phyloP scores from a whole-genome alignment of 352 stramenopile species.

The Phytophthora agathidicida region DNA sequence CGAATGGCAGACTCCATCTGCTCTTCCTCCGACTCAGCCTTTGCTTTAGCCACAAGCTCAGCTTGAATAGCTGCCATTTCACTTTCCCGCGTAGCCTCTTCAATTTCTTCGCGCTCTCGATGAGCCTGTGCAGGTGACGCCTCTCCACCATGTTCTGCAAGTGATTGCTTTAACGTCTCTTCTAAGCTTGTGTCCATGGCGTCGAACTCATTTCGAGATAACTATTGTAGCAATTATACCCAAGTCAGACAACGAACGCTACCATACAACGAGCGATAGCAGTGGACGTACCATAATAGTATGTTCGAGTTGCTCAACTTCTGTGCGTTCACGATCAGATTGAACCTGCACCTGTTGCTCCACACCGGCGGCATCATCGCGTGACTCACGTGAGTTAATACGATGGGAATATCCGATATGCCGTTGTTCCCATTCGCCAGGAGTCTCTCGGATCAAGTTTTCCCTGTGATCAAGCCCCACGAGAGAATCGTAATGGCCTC shows the following conservation, averaged over 20 bases:
- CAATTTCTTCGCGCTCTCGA: constrained; percentile 50
- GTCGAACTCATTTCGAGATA: constrained; percentile 79
- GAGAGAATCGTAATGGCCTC: constrained; percentile 92
- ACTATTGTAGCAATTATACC: constrained; percentile 31
- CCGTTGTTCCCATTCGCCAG: constrained; percentile 70
- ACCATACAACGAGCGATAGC: neutral
- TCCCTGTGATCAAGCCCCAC: constrained; percentile 54
- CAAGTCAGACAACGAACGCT: neutral
- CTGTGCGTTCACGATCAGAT: constrained; percentile 55
- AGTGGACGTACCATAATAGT: constrained; percentile 58
- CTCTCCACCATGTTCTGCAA: constrained; percentile 51
- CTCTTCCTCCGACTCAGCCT: constrained; percentile 76
- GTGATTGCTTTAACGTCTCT: constrained; percentile 69
- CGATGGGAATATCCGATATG: constrained; percentile 72
- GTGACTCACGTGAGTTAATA: constrained; percentile 66
- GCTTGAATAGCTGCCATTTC: constrained; percentile 80
- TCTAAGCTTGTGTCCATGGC: constrained; percentile 79
- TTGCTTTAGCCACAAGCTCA: constrained; percentile 70
- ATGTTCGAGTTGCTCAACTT: constrained; percentile 76
- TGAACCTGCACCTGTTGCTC: constrained; percentile 36
- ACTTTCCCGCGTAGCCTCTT: constrained; percentile 66
- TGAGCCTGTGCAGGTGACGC: constrained; percentile 21
- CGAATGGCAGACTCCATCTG: constrained; percentile 70
- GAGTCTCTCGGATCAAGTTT: constrained; percentile 67
- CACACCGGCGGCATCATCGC: constrained; percentile 30